phyloP scores from a whole-genome alignment of 129 eudicot genomes.

The Centella asiatica region DNA sequence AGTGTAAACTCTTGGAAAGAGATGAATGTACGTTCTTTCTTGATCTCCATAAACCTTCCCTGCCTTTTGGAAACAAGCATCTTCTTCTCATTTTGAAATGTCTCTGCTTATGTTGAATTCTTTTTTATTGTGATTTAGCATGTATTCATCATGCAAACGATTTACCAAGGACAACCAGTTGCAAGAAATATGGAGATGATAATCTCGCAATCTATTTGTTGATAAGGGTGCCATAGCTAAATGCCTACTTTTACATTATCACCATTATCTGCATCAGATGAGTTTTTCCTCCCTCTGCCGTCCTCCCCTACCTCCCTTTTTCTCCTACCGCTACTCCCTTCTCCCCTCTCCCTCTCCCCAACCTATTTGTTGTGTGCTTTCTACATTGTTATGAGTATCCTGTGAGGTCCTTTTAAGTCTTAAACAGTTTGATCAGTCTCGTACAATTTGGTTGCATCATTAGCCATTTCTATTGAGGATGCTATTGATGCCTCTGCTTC shows the following conservation, averaged over 20 bases:
- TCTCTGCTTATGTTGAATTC: neutral
- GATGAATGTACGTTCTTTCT: neutral
- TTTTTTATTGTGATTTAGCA: neutral
- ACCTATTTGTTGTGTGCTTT: neutral
- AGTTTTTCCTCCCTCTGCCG: neutral
- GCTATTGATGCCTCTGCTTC: slow-evolving; percentile 46
- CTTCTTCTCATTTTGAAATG: slow-evolving; percentile 1
- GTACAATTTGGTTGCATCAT: slow-evolving; percentile 17
- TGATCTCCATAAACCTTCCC: slow-evolving; percentile 5
- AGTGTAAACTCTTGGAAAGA: slow-evolving; percentile 9
- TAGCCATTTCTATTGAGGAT: slow-evolving; percentile 23
- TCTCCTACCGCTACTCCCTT: neutral
- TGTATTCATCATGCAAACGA: neutral
- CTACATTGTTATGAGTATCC: neutral
- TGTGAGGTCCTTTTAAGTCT: neutral
- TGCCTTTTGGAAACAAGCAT: neutral
- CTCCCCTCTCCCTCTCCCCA: no score
- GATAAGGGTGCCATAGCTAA: neutral
- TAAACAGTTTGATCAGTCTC: neutral
- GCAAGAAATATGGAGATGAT: neutral
- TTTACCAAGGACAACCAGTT: neutral
- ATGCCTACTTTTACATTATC: neutral
- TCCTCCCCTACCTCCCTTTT: neutral
- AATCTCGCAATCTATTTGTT: neutral
- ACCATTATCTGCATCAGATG: neutral